Conservation (phyloP, 129 eudicot genomes). For the Sambucus nigra region DNA sequence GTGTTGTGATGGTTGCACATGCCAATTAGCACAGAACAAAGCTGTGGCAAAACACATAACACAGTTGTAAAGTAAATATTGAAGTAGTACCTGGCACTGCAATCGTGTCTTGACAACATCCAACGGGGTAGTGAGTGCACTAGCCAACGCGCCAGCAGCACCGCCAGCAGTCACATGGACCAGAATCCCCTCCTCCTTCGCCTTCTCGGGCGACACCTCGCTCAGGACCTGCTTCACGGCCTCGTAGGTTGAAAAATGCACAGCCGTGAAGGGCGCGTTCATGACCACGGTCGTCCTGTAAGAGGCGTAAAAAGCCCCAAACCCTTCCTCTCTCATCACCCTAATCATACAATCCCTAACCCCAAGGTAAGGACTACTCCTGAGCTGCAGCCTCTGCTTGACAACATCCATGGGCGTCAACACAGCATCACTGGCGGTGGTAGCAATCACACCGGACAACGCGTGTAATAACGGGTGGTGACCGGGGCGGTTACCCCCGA, state of each 20-base stretch:
- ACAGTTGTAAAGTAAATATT: too few relatives aligned
- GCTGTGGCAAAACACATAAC: too few relatives aligned
- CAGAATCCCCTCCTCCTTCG: slow-evolving; percentile 11
- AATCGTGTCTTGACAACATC: slow-evolving; percentile 28
- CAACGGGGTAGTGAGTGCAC: slow-evolving; percentile 22
- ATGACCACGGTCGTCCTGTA: slow-evolving; percentile 17
- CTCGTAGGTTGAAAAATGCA: slow-evolving; percentile 28
- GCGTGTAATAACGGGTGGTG: slow-evolving; percentile 16
- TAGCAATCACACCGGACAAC: slow-evolving; percentile 19
- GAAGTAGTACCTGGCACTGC: slow-evolving; percentile 24
- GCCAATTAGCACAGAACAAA: too few relatives aligned
- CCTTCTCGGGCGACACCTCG: slow-evolving; percentile 13
- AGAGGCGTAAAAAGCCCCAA: slow-evolving; percentile 18
- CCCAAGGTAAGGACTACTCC: slow-evolving; percentile 14
- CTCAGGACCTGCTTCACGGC: slow-evolving; percentile 19
- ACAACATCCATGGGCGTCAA: slow-evolving; percentile 24
- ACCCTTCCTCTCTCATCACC: slow-evolving; percentile 21
- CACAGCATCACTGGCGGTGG: slow-evolving; percentile 30
- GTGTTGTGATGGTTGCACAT: too few relatives aligned
- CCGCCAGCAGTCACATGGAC: slow-evolving; percentile 29
- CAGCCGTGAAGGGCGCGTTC: slow-evolving; percentile 32
- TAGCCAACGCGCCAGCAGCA: slow-evolving; percentile 22
- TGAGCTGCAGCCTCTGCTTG: neutral
- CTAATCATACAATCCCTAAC: slow-evolving; percentile 26
- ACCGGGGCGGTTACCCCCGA: slow-evolving; percentile 3